Evolutionary conservation across 2,329 filamentous ascomycete species (phyloP).

Genomic region (Mycogone perniciosa): DNA sequence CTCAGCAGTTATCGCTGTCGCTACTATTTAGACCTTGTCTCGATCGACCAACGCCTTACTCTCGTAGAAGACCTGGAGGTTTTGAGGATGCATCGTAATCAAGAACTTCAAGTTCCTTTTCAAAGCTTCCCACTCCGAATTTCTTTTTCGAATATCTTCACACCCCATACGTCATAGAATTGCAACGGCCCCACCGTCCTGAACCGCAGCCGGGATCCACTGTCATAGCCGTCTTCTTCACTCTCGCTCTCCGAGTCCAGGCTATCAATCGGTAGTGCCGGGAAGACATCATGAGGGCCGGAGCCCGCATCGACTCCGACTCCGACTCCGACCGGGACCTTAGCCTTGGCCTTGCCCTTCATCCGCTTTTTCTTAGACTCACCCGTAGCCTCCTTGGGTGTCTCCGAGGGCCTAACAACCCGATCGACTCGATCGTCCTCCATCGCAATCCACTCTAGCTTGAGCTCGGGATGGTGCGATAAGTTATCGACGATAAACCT

Average conservation of each 20-base stretch:
- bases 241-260: conserved; percentile 30
- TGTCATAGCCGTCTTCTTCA: conserved; percentile 27
- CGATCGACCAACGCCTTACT: too few relatives aligned
- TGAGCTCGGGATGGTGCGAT: conserved; percentile 47
- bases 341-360: conserved; percentile 33
- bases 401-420: conserved; percentile 37
- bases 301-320: conserved; percentile 5
- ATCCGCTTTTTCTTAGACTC: conserved; percentile 21
- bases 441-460: conserved; percentile 54
- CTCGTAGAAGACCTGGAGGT: too few relatives aligned
- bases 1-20: too few relatives aligned
- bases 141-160: conserved; percentile 55
- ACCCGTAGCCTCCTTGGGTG: conserved; percentile 20
- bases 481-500: conserved; percentile 55
- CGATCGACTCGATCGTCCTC: conserved; percentile 44
- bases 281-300: conserved; percentile 17
- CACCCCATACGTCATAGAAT: conserved; percentile 38
- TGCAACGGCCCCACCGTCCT: conserved; percentile 32
- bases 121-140: conserved; percentile 33
- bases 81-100: not conserved
- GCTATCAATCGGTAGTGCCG: conserved; percentile 23
- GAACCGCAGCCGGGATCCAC: conserved; percentile 28
- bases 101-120: not conserved
- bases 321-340: conserved; percentile 15
- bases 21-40: too few relatives aligned